These are phyloP conservation scores for Lactarius tabidus DNA, from an alignment of 768 basidiomycete species.

Conservation along the genomic window DNA sequence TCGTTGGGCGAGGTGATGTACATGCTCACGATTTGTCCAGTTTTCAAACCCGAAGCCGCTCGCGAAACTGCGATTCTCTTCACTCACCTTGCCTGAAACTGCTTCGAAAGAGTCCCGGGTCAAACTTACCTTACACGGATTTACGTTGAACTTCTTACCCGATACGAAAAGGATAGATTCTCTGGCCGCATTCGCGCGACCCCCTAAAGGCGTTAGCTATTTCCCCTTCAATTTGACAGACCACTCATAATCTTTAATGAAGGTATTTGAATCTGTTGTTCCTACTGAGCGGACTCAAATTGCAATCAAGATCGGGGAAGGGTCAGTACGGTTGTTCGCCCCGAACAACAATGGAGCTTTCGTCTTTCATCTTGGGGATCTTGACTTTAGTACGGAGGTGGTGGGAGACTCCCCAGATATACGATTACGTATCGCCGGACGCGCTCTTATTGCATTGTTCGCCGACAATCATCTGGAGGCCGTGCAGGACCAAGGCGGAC, in stretches of 20 bases:
- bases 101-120: constrained; percentile 76
- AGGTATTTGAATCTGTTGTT: constrained; percentile 91
- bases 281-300: constrained; percentile 83
- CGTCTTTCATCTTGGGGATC: constrained; percentile 60
- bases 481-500: constrained; percentile 28
- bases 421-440: constrained; percentile 46
- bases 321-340: constrained; percentile 58
- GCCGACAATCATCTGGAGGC: constrained; percentile 47
- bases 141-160: constrained; percentile 58
- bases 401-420: constrained; percentile 60
- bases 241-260: constrained; percentile 22
- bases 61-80: constrained; percentile 63
- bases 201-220: constrained; percentile 79
- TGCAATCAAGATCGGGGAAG: constrained; percentile 58
- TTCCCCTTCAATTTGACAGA: neutral
- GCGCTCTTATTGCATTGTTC: constrained; percentile 48
- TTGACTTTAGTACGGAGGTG: constrained; percentile 70
- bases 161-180: constrained; percentile 62
- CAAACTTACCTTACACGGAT: constrained; percentile 56
- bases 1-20: neutral
- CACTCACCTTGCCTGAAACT: constrained; percentile 54
- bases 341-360: constrained; percentile 59
- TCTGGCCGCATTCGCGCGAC: constrained; percentile 60
- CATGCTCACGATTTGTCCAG: constrained; percentile 22
- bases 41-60: constrained; percentile 42